A percentile compares a stretch with the other conserved stretches of the same genome.
These are phyloP conservation scores for Pseudogymnoascus sp. DNA, from an alignment of 2,329 filamentous ascomycete species.

Conservation along the genomic window DNA sequence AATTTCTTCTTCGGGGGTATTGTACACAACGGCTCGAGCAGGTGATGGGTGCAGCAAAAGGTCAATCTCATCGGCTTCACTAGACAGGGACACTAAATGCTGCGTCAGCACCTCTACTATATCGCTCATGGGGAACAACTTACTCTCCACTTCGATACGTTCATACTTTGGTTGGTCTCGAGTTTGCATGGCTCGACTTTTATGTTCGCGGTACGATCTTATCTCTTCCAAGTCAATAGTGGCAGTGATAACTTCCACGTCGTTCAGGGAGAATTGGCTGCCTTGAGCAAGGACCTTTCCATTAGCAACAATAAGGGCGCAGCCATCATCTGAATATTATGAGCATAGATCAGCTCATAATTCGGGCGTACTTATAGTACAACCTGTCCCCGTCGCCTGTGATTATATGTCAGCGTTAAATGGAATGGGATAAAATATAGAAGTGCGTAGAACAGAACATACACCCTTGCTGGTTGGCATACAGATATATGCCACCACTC, in stretches of 20 bases:
- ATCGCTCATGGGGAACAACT: not conserved
- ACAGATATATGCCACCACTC: slow-evolving; percentile 50
- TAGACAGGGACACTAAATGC: slow-evolving; percentile 33
- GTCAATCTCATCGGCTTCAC: slow-evolving; percentile 34
- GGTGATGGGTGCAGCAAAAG: slow-evolving; percentile 30
- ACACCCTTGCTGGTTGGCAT: slow-evolving; percentile 54
- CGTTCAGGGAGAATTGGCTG: slow-evolving; percentile 54
- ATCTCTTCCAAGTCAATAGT: slow-evolving; percentile 67
- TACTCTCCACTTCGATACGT: slow-evolving; percentile 28
- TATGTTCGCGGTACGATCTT: slow-evolving; percentile 40
- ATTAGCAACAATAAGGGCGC: slow-evolving; percentile 51
- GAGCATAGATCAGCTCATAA: not conserved
- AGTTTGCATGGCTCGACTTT: slow-evolving; percentile 21
- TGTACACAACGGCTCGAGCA: slow-evolving; percentile 41
- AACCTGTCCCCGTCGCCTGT: not conserved
- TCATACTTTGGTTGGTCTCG: slow-evolving; percentile 29
- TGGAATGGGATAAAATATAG: not conserved
- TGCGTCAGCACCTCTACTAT: not conserved
- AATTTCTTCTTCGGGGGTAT: slow-evolving; percentile 59
- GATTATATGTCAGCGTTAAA: not conserved
- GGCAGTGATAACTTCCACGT: slow-evolving; percentile 57
- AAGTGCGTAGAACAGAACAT: slow-evolving; percentile 33
- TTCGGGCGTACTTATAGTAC: not conserved
- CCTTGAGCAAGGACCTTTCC: slow-evolving; percentile 54
- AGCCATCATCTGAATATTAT: slow-evolving; percentile 36